Base-by-base conservation (phyloP, 768 basidiomycete species). In the Leccinum variicolor region DNA sequence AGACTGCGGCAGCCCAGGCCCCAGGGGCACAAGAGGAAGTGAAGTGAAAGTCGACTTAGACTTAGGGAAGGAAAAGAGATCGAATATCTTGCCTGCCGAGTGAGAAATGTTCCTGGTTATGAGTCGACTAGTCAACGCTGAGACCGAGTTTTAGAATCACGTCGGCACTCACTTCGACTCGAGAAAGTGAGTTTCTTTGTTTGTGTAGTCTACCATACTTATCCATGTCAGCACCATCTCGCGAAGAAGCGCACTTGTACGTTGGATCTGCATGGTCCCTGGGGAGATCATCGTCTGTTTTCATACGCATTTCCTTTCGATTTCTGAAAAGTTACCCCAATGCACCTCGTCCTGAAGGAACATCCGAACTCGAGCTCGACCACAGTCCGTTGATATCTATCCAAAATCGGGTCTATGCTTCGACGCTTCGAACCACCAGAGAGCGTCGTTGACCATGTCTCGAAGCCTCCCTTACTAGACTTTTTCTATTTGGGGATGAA, bases 261-360 rank as follows among this genome's bases (percentile, higher is more conserved):
- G 2, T 78, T 97, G 50, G 90, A 92, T 5, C 75, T 98, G 47
- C 85, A 92, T 61, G 92, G 92, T 2, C 94, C 93, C 3, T 95
- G 94, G 94, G 92, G 90, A n/a, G 89, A 55, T 83, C 81, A 0
- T 87, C 86, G 13, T 88, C 86, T 21, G 89, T 89, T 8, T 94
- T 92, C 74, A 85, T 94, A 57, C 86, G 95, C 1, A 82, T 96
- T 28, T 88, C 89, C 1, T 95, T 96, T 75, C 86, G 83, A 2
- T 98, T 98, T 66, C 94, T 95, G 1, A 79, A 84, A 23, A 82
- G 83, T 43, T 98, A 98, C 67, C 89, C 91, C 0, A 79, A 84
- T 6, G 79, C 79, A 0, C 62, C 62, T 2, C 76, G 85, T 64
- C 90, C 92, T 1, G 77, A 82, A 10, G 83, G 87, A 19, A 85